These are phyloP conservation scores for Apodospora peruviana DNA, from an alignment of 495 filamentous ascomycete species.

Conservation along the genomic window DNA sequence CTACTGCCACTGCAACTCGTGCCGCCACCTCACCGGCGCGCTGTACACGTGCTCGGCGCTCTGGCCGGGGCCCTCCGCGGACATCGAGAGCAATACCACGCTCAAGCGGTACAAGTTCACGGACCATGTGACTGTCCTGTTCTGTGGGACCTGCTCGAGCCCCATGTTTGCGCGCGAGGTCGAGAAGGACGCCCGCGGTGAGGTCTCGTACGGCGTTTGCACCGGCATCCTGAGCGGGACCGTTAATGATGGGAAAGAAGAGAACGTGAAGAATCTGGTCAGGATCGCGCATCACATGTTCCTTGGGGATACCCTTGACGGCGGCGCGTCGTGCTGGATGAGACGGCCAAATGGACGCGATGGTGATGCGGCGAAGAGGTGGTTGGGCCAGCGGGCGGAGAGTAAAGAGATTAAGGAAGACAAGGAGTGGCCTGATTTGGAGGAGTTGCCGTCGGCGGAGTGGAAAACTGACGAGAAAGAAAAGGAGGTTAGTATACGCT, in stretches of 20 bases:
- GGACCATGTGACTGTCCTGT: conserved; percentile 21
- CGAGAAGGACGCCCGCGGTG: background rate
- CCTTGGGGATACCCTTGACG: conserved; percentile 39
- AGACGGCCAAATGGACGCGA: conserved; percentile 22
- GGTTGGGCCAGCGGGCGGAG: background rate
- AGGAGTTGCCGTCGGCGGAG: too few relatives aligned
- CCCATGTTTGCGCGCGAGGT: conserved; percentile 27
- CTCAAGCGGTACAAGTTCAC: conserved; percentile 34
- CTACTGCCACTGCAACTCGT: conserved; percentile 40
- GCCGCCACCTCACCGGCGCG: conserved; percentile 31
- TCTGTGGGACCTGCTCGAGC: conserved; percentile 43
- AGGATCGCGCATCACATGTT: conserved; percentile 34
- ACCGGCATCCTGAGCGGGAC: too few relatives aligned
- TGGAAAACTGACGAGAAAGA: background rate
- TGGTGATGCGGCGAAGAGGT: background rate
- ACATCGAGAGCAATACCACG: background rate
- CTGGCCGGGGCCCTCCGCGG: conserved; percentile 15
- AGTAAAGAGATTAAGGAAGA: background rate
- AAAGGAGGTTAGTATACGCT: conserved; percentile 27
- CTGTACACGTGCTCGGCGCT: conserved; percentile 16
- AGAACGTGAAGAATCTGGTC: too few relatives aligned
- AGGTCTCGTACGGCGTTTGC: too few relatives aligned
- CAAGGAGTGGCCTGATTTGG: too few relatives aligned
- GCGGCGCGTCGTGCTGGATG: conserved; percentile 36
- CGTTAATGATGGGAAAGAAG: too few relatives aligned